Percentiles rank a stretch among this genome's conserved stretches.
Evolutionary conservation across 495 filamentous ascomycete genomes (phyloP).

Genomic region (Trichoderma erinaceum): DNA sequence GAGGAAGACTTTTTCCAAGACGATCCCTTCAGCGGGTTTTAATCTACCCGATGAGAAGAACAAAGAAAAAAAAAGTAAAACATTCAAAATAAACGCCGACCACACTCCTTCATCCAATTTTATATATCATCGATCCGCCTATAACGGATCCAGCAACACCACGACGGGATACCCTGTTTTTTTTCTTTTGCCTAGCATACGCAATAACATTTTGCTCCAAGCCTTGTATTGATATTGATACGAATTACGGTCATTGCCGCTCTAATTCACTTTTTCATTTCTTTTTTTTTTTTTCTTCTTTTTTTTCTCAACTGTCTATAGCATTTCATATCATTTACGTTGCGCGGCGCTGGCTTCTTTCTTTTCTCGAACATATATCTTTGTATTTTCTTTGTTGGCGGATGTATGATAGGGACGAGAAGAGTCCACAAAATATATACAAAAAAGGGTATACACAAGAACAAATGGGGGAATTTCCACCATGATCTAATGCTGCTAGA

Average conservation of each 20-base stretch:
- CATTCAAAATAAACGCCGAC: not conserved
- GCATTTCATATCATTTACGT: not conserved
- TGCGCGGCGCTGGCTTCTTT: not conserved
- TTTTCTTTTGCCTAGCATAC: not conserved
- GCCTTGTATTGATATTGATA: constrained; percentile 10
- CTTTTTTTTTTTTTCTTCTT: not conserved
- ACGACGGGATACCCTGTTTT: constrained; percentile 11
- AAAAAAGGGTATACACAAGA: constrained; percentile 4
- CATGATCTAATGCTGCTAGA: not conserved
- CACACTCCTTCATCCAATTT: not conserved
- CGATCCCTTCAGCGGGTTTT: constrained; percentile 46
- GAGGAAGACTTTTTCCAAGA: constrained; percentile 43
- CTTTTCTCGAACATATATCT: not conserved
- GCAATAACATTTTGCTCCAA: not conserved
- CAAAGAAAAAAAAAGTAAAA: not conserved
- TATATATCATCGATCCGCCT: not conserved
- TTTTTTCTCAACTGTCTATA: not conserved
- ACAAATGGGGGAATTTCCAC: not conserved
- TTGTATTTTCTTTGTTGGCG: not conserved
- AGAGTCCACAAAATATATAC: not conserved
- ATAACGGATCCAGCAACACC: not conserved
- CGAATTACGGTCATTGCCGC: constrained; percentile 10
- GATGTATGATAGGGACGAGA: not conserved
- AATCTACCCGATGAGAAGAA: constrained; percentile 12
- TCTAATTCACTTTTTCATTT: too few relatives aligned